These are phyloP conservation scores for Leccinum proximum DNA, from an alignment of 1,284 basidiomycete genomes.

Conservation along the genomic window DNA sequence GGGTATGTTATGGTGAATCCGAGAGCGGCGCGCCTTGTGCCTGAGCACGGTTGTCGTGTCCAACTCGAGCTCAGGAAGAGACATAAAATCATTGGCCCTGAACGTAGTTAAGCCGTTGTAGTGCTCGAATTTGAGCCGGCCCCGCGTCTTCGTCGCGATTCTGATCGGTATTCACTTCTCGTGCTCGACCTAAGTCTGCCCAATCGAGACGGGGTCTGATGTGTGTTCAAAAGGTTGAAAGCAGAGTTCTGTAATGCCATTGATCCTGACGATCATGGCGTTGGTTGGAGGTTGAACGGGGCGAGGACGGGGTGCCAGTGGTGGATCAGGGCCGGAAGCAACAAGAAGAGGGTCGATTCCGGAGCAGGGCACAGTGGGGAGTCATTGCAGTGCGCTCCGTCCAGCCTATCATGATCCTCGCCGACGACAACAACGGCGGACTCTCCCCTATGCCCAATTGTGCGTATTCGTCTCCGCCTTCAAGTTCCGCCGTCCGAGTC, in stretches of 20 bases:
- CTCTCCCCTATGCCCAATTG: too few species aligned
- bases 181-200: constrained; percentile 13
- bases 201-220: constrained; percentile 31
- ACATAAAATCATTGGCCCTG: constrained; percentile 67
- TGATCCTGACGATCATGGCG: constrained; percentile 66
- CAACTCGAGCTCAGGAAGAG: constrained; percentile 55
- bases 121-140: constrained; percentile 51
- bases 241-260: constrained; percentile 69
- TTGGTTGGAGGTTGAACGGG: constrained; percentile 21
- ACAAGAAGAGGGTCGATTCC: constrained; percentile 54
- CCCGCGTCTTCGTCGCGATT: constrained; percentile 66
- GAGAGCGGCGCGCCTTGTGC: constrained; percentile 52
- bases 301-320: constrained; percentile 1
- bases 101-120: constrained; percentile 46
- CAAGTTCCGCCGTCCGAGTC: too few species aligned
- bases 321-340: constrained; percentile 13
- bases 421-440: too few species aligned
- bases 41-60: constrained; percentile 63
- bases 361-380: constrained; percentile 31
- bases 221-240: too few species aligned
- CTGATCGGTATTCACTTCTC: constrained; percentile 33
- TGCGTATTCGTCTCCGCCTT: too few species aligned
- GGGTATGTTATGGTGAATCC: constrained; percentile 1
- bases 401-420: too few species aligned
- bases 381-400: too few species aligned